These are phyloP conservation scores for Penicillium sclerotiorum DNA, from an alignment of 2,329 filamentous ascomycete genomes.

Conservation along the genomic window DNA sequence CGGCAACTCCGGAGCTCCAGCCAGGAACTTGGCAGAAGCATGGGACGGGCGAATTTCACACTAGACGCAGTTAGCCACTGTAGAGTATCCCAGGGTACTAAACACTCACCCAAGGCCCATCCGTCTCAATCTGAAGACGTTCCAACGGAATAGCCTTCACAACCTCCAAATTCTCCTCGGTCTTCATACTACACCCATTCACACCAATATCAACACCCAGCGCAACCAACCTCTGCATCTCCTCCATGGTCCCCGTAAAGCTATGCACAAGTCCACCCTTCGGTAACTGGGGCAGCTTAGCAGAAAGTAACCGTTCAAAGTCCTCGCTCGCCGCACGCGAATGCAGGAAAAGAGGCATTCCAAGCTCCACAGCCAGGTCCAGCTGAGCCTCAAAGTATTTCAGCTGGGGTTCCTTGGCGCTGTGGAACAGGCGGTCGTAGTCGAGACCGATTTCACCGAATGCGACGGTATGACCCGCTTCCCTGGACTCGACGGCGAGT, in stretches of 20 bases:
- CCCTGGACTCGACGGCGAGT: slow-evolving; percentile 64
- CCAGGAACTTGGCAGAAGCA: slow-evolving; percentile 74
- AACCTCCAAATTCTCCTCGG: slow-evolving; percentile 82
- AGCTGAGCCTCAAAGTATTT: slow-evolving; percentile 85
- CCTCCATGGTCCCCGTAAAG: slow-evolving; percentile 85
- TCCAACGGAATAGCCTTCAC: slow-evolving; percentile 78
- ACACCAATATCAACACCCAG: slow-evolving; percentile 89
- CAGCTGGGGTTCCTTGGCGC: slow-evolving; percentile 75
- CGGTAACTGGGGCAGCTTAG: slow-evolving; percentile 66
- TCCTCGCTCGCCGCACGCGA: slow-evolving; percentile 84
- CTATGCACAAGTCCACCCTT: slow-evolving; percentile 86
- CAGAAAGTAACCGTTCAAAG: slow-evolving; percentile 72
- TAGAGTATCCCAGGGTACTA: not conserved
- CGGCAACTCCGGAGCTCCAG: slow-evolving; percentile 70
- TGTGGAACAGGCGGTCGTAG: slow-evolving; percentile 88
- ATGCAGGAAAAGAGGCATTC: slow-evolving; percentile 88
- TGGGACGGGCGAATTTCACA: slow-evolving; percentile 92
- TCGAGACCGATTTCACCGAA: slow-evolving; percentile 96
- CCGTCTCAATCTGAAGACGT: slow-evolving; percentile 89
- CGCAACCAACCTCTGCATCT: slow-evolving; percentile 78
- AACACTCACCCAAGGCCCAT: slow-evolving; percentile 74
- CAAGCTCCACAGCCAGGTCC: slow-evolving; percentile 72
- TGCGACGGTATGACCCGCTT: slow-evolving; percentile 66
- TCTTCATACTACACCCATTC: slow-evolving; percentile 97
- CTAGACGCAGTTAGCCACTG: slow-evolving; percentile 36